phyloP scores from a whole-genome alignment of 2,329 filamentous ascomycete genomes.

The Calycina herbarum region DNA sequence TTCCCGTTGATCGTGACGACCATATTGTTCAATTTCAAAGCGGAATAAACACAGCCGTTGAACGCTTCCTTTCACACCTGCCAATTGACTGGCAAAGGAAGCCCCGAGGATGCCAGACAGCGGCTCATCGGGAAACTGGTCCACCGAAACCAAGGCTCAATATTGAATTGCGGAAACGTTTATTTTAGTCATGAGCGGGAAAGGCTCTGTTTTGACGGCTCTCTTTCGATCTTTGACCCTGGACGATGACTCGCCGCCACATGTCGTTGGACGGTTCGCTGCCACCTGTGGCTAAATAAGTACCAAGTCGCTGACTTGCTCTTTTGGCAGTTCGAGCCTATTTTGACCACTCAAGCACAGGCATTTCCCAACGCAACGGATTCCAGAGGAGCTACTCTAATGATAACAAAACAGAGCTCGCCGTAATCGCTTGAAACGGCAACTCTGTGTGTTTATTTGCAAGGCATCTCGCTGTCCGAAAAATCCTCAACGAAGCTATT shows the following conservation, averaged over 20 bases:
- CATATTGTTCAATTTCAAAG: background rate
- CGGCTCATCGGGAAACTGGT: background rate
- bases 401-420: background rate
- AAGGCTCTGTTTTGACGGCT: background rate
- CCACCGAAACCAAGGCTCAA: constrained; percentile 3
- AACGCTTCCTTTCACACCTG: background rate
- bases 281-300: background rate
- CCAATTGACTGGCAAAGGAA: too few species aligned
- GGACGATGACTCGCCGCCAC: constrained; percentile 7
- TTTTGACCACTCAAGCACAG: background rate
- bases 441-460: background rate
- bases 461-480: background rate
- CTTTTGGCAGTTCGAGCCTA: background rate
- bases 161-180: background rate
- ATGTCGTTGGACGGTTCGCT: background rate
- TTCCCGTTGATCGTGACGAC: background rate
- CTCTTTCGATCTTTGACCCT: constrained; percentile 3
- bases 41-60: background rate
- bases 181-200: background rate
- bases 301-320: background rate
- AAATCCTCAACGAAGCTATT: background rate
- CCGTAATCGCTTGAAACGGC: background rate
- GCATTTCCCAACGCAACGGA: background rate
- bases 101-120: background rate
- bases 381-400: background rate